phyloP scores from a whole-genome alignment of 176 grass and related monocot species.

The Tillandsia leiboldiana region DNA sequence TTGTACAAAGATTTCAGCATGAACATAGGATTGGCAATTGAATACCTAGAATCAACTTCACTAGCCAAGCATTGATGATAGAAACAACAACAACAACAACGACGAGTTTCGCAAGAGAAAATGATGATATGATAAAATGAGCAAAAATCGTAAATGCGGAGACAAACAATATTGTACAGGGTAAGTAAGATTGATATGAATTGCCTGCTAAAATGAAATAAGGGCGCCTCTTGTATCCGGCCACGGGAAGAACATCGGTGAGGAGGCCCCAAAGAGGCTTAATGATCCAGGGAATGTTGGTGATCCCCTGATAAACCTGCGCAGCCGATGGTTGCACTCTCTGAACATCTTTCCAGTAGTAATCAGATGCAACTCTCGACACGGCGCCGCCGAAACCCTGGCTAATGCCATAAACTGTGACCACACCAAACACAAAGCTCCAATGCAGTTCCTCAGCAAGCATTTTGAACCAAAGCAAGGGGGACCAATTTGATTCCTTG shows the following conservation, averaged over 20 bases:
- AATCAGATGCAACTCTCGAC: constrained; percentile 60
- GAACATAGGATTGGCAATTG: too few species aligned
- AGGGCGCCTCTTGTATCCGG: constrained; percentile 62
- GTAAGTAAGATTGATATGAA: background rate
- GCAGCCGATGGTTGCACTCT: constrained; percentile 69
- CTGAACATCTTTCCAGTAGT: constrained; percentile 98
- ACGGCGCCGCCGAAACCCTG: constrained; percentile 68
- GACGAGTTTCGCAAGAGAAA: background rate
- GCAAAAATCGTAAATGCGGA: background rate
- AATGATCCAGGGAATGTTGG: constrained; percentile 74
- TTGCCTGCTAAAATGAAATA: constrained; percentile 81
- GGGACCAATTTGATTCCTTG: constrained; percentile 16
- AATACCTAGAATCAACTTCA: too few species aligned
- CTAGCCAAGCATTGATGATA: too few species aligned
- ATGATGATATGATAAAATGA: background rate
- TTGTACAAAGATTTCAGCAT: too few species aligned
- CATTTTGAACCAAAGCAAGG: constrained; percentile 64
- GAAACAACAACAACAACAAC: too few species aligned
- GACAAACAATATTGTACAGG: background rate
- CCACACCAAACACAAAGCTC: constrained; percentile 71
- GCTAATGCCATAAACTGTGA: constrained; percentile 54
- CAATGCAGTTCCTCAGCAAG: constrained; percentile 67
- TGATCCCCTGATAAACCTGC: constrained; percentile 86
- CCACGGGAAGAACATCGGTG: constrained; percentile 80
- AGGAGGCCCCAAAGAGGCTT: constrained; percentile 85